Conservation (phyloP, 2,329 filamentous ascomycete genomes). For the Penicillium paneum region DNA sequence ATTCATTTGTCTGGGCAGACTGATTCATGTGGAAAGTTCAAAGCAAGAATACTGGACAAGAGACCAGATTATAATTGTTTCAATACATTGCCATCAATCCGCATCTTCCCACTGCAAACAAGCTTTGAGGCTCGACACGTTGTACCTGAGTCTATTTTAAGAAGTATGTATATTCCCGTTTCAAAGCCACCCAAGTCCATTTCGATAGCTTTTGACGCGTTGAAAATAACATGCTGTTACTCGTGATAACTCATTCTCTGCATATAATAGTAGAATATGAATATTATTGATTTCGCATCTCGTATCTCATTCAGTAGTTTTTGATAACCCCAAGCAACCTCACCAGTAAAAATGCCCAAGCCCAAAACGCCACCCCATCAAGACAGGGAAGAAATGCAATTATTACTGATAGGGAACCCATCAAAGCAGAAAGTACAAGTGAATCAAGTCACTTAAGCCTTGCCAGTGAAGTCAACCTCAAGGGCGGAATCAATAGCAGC, state of each 20-base stretch:
- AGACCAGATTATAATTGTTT: no score
- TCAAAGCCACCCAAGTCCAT: neutral
- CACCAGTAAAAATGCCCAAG: slow-evolving; percentile 1
- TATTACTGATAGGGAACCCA: neutral
- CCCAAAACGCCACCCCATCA: slow-evolving; percentile 1
- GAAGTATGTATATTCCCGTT: neutral
- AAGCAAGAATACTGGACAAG: neutral
- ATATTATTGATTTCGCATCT: neutral
- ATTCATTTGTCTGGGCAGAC: neutral
- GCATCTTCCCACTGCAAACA: neutral
- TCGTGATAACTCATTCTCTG: no score
- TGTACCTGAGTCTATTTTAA: neutral
- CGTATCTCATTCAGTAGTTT: neutral
- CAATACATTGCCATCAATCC: neutral
- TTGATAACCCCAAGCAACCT: neutral
- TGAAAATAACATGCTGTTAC: no score
- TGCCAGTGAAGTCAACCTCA: slow-evolving; percentile 86
- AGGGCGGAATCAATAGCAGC: slow-evolving; percentile 58
- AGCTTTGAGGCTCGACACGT: slow-evolving; percentile 2
- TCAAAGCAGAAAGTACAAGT: neutral
- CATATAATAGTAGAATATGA: neutral
- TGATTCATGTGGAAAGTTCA: neutral
- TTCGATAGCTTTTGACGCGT: neutral
- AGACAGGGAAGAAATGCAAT: slow-evolving; percentile 5
- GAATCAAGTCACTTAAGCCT: slow-evolving; percentile 30